A percentile compares a stretch with the other conserved stretches of the same genome.
Conservation (phyloP, 2,329 filamentous ascomycete species). For the Teratosphaeria nubilosa region DNA sequence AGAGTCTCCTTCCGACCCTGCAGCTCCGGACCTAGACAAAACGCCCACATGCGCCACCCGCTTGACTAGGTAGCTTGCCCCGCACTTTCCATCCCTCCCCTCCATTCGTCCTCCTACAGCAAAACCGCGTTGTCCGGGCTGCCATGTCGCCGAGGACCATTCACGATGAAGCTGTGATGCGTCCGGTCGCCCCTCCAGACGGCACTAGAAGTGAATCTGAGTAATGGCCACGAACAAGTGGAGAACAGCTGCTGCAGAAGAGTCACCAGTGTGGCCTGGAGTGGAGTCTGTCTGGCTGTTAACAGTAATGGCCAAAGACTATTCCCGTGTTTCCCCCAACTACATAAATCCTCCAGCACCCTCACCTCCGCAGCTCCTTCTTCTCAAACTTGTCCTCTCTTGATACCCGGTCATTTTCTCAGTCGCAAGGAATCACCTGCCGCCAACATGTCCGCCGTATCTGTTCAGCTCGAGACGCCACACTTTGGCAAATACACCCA, state of each 20-base stretch:
- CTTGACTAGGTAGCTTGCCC: slow-evolving; percentile 4
- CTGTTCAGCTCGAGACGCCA: slow-evolving; percentile 58
- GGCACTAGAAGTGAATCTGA: neutral
- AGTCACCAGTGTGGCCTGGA: neutral
- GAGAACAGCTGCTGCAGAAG: neutral
- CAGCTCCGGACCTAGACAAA: neutral
- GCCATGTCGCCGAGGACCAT: slow-evolving; percentile 9
- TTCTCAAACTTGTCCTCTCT: neutral
- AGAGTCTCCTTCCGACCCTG: neutral
- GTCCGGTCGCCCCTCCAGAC: neutral
- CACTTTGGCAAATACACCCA: slow-evolving; percentile 48
- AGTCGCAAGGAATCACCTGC: neutral
- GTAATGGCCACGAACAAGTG: slow-evolving; percentile 1
- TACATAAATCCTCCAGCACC: slow-evolving; percentile 14
- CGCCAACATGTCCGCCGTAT: slow-evolving; percentile 34
- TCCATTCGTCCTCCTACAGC: too few species aligned
- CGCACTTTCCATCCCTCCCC: slow-evolving; percentile 1
- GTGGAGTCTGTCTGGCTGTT: slow-evolving; percentile 3
- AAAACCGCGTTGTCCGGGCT: neutral
- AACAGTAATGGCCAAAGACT: neutral
- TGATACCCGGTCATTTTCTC: neutral
- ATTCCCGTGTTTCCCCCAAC: neutral
- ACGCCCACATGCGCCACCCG: neutral
- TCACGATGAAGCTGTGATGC: slow-evolving; percentile 1
- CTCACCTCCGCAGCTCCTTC: slow-evolving; percentile 2